Evolutionary conservation across 371 early-diverging fungal genomes (phyloP).

Genomic region (Sporodiniella umbellata): DNA sequence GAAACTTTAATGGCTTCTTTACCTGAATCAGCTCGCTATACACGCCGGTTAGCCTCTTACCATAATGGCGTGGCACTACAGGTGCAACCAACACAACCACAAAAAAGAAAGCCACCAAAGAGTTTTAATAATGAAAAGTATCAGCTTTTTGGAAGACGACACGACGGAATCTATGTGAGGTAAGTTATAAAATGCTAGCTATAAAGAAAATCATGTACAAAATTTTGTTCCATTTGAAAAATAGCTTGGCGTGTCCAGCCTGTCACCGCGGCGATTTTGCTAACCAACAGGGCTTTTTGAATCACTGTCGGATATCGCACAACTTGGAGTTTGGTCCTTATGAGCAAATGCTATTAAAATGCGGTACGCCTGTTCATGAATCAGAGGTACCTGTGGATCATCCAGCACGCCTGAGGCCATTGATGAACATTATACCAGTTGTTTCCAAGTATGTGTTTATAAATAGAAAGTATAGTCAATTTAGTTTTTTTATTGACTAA

Average conservation of each 20-base stretch:
- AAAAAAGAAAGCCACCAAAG: constrained; percentile 15
- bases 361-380: constrained; percentile 67
- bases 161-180: constrained; percentile 63
- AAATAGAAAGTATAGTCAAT: no score
- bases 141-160: constrained; percentile 46
- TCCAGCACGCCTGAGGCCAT: constrained; percentile 45
- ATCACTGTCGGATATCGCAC: constrained; percentile 77
- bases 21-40: constrained; percentile 36
- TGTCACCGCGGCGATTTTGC: constrained; percentile 66
- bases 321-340: constrained; percentile 64
- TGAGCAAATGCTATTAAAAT: constrained; percentile 64
- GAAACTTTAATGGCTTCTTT: constrained; percentile 11
- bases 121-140: constrained; percentile 5
- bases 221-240: no score
- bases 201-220: no score
- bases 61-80: constrained; percentile 12
- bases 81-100: constrained; percentile 1
- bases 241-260: constrained; percentile 53
- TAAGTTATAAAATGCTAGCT: constrained; percentile 21
- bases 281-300: constrained; percentile 76
- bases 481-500: no score
- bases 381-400: constrained; percentile 60
- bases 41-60: constrained; percentile 38
- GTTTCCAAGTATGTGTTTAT: constrained; percentile 12
- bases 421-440: constrained; percentile 16